Evolutionary conservation across 331 rosid genomes (phyloP).

Genomic region (Rhamnella rubrinervis): DNA sequence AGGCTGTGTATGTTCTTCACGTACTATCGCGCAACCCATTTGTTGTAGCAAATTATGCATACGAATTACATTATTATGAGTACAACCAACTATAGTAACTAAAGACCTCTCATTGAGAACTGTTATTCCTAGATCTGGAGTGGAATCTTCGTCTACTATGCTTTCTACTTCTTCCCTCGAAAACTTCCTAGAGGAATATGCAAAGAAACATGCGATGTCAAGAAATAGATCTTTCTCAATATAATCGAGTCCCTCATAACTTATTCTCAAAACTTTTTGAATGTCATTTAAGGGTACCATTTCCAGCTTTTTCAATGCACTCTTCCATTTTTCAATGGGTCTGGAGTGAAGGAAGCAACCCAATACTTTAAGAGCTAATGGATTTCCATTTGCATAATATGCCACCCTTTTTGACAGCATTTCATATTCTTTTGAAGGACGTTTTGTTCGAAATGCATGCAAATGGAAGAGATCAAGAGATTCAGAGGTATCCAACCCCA

Average conservation of each 20-base stretch:
- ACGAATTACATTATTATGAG: neutral
- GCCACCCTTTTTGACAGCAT: neutral
- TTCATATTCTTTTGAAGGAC: neutral
- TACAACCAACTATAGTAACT: slow-evolving; percentile 2
- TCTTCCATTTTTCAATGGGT: neutral
- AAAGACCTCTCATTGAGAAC: slow-evolving; percentile 23
- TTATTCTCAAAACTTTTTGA: neutral
- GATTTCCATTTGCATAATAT: slow-evolving; percentile 18
- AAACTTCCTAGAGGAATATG: neutral
- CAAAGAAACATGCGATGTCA: neutral
- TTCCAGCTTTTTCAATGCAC: neutral
- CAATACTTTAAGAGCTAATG: slow-evolving; percentile 19
- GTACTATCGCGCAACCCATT: slow-evolving; percentile 30
- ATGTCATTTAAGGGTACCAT: neutral
- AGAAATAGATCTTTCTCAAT: slow-evolving; percentile 1
- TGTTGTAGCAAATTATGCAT: slow-evolving; percentile 36
- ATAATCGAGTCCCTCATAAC: neutral
- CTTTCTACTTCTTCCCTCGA: neutral
- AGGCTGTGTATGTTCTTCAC: neutral
- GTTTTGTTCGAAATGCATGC: slow-evolving; percentile 1
- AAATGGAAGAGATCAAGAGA: slow-evolving; percentile 9
- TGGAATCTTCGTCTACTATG: neutral
- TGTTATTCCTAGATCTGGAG: slow-evolving; percentile 4
- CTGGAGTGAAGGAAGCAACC: neutral
- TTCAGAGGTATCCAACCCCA: neutral